Evolutionary conservation across 768 basidiomycete species (phyloP), one percentile per base, ranked within the genome.

Genomic region (Agrocybe pediades): DNA sequence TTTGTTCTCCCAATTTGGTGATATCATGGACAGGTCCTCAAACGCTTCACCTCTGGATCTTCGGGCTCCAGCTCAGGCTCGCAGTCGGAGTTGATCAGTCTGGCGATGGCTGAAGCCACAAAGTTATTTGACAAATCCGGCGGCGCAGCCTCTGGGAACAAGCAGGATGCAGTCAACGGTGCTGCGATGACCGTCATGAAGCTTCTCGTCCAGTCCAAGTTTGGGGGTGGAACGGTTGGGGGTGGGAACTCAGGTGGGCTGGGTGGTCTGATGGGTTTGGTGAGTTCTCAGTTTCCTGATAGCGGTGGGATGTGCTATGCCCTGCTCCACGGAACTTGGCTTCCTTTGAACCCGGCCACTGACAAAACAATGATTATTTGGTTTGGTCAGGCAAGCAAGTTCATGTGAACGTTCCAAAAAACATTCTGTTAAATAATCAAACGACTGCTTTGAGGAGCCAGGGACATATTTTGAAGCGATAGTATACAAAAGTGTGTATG

Each of bases 151-250:
- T 78, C 81, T 9, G 85, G 87, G 9, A 79, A 79, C 65, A 91
- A 90, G 72, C 92, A 95, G 62, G 90, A 93, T 62, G 86, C 86
- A 8, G 84, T 95, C 63, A 91, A 89, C 53, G 81, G 88, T 11
- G 93, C 93, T 41, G 91, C 87, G 2, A 86, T 87, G 84, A 93
- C 88, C 0, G 83, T 90, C 53, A 86, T 92, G 82, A 93, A 95
- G 73, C 74, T 94, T 36, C 64, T 93, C 41, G 83, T 91, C 5
- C 84, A 89, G 64, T 83, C 80, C 39, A 85, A 87, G 68, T 75
- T 85, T 61, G 76, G 76, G 58, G 63, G 68, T 4, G 73, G 33
- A 5, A 36, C 72, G 1, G 73, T 68, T 16, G 87, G 85, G 3
- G 88, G 90, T 0, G 73, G 81, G 13, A 80, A 83, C 64, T 90